Conservation (phyloP, 306 rosid genomes). For the Calophaca sinica region DNA sequence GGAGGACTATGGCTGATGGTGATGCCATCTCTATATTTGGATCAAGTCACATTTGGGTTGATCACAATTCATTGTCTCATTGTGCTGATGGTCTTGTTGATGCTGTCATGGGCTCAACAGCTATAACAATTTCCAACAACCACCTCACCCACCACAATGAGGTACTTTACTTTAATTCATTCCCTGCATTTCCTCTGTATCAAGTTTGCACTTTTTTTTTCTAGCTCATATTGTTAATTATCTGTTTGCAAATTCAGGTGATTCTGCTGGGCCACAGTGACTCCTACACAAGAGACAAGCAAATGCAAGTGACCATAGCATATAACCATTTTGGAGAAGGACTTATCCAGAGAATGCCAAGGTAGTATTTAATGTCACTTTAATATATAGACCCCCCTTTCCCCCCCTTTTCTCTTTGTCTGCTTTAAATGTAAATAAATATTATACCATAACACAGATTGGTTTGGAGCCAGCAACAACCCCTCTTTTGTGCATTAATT, state of each 20-base stretch:
- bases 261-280: constrained; percentile 97
- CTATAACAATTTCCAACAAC: constrained; percentile 94
- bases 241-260: constrained; percentile 66
- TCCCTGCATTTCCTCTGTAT: constrained; percentile 22
- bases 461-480: constrained; percentile 38
- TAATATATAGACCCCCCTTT: constrained; percentile 29
- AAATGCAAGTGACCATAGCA: constrained; percentile 97
- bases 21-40: constrained; percentile 93
- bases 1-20: constrained; percentile 99
- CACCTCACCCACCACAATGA: constrained; percentile 98
- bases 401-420: constrained; percentile 4
- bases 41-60: constrained; percentile 95
- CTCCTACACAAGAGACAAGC: constrained; percentile 89
- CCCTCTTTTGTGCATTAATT: constrained; percentile 40
- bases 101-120: constrained; percentile 97
- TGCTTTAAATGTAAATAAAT: constrained; percentile 40
- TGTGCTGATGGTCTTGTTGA: constrained; percentile 99
- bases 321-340: constrained; percentile 99
- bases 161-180: constrained; percentile 49
- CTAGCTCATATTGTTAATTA: constrained; percentile 29
- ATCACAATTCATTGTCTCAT: constrained; percentile 89
- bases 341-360: constrained; percentile 99
- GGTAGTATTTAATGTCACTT: constrained; percentile 58
- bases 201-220: neutral
- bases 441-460: constrained; percentile 34